Evolutionary conservation across 2,329 filamentous ascomycete genomes (phyloP).

Genomic region (Cordyceps militaris): DNA sequence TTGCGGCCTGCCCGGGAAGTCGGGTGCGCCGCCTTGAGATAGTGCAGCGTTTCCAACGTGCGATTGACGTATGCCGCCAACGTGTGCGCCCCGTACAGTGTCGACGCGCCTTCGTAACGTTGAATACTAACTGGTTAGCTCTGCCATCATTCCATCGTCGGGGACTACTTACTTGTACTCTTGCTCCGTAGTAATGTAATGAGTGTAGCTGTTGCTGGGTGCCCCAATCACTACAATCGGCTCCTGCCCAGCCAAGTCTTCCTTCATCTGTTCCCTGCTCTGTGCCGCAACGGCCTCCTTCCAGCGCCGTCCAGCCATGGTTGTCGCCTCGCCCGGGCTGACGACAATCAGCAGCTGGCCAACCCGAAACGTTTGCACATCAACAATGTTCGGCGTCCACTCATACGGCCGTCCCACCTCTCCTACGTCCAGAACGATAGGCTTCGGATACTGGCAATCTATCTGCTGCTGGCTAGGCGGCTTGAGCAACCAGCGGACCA

Average conservation of each 20-base stretch:
- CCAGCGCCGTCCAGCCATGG: slow-evolving; percentile 89
- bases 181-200: slow-evolving; percentile 68
- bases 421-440: slow-evolving; percentile 80
- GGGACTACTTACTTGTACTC: slow-evolving; percentile 39
- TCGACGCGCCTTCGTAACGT: slow-evolving; percentile 86
- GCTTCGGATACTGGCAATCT: slow-evolving; percentile 72
- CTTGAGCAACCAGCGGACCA: slow-evolving; percentile 64
- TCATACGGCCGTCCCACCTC: slow-evolving; percentile 66
- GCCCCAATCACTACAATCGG: slow-evolving; percentile 75
- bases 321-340: slow-evolving; percentile 80
- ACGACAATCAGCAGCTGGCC: slow-evolving; percentile 80
- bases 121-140: slow-evolving; percentile 48
- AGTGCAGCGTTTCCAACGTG: slow-evolving; percentile 61
- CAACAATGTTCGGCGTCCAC: slow-evolving; percentile 83
- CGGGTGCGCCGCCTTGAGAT: slow-evolving; percentile 46
- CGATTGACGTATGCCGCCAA: slow-evolving; percentile 82
- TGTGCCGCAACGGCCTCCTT: slow-evolving; percentile 57
- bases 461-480: slow-evolving; percentile 61
- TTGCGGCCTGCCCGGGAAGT: slow-evolving; percentile 22
- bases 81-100: slow-evolving; percentile 76
- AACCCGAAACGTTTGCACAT: slow-evolving; percentile 77
- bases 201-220: slow-evolving; percentile 81
- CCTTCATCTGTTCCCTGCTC: slow-evolving; percentile 34
- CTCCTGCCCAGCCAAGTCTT: slow-evolving; percentile 34
- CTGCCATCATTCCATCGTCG: not conserved